These are phyloP conservation scores for Metarhizium guizhouense DNA, from an alignment of 2,329 filamentous ascomycete species.

Conservation along the genomic window DNA sequence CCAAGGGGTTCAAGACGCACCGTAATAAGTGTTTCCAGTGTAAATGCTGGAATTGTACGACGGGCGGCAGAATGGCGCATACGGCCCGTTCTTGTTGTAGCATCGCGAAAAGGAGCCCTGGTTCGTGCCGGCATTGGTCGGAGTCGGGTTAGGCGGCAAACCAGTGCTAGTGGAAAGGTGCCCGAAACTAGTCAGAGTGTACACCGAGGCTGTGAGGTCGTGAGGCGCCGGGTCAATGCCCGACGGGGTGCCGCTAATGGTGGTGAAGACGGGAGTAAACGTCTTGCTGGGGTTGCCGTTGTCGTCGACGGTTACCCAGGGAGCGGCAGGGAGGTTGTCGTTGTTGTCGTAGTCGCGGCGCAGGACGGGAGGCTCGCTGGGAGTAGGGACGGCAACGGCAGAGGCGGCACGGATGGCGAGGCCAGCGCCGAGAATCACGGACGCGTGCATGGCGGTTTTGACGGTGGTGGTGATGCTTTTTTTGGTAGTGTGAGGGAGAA, in stretches of 20 bases:
- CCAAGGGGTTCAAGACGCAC: slow-evolving; percentile 23
- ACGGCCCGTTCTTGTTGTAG: slow-evolving; percentile 34
- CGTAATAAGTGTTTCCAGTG: slow-evolving; percentile 40
- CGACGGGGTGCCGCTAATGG: slow-evolving; percentile 34
- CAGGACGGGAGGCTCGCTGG: slow-evolving; percentile 5
- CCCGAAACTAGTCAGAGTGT: slow-evolving; percentile 25
- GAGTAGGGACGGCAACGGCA: slow-evolving; percentile 20
- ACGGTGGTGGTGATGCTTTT: background rate
- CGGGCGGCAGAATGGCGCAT: slow-evolving; percentile 45
- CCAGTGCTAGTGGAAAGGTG: slow-evolving; percentile 32
- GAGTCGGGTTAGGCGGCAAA: slow-evolving; percentile 34
- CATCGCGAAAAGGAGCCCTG: slow-evolving; percentile 42
- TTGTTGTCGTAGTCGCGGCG: slow-evolving; percentile 13
- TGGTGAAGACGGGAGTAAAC: slow-evolving; percentile 39
- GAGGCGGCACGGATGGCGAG: slow-evolving; percentile 15
- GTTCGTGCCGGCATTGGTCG: slow-evolving; percentile 27
- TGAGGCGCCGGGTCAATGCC: slow-evolving; percentile 31
- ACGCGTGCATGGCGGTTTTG: slow-evolving; percentile 21
- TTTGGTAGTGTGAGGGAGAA: background rate
- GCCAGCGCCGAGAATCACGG: slow-evolving; percentile 18
- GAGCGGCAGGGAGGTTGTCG: slow-evolving; percentile 17
- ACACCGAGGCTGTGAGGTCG: slow-evolving; percentile 37
- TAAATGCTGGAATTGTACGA: slow-evolving; percentile 32
- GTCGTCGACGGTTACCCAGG: slow-evolving; percentile 44
- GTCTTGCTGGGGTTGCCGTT: slow-evolving; percentile 35